Evolutionary conservation across 2,329 filamentous ascomycete species (phyloP), one percentile per base, ranked within the genome.

Genomic region (Blumeria hordei): DNA sequence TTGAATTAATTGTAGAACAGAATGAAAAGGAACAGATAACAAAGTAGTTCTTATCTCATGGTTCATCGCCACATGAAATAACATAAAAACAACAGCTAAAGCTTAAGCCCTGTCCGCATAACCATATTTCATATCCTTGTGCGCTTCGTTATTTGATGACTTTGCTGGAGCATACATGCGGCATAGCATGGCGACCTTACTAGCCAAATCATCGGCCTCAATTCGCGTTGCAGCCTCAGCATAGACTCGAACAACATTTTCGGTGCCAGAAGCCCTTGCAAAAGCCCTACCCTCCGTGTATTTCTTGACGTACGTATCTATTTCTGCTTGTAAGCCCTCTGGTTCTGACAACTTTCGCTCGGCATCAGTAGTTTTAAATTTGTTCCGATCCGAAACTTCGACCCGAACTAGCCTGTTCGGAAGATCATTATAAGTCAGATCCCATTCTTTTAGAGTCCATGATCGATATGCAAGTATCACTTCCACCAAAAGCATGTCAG

Each of bases 391-490:
- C 54, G 74, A 75, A 54, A 98, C 92, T 65, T 93, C 83, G 58
- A 96, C 88, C 58, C 88, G 85, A 56, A 93, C 84, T n/a, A 98
- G 81, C 34, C 88, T 82, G 72, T 95, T 96, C 54, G 92, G 92
- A 12, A 96, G 80, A 67, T 98, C 92, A 28, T 78, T 83, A 71
- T 98, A 98, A 5, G 88, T 95, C 60, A 79, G 78, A 58, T 88
- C 80, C 92, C 92, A 98, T 67, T 96, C 87, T 66, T 82, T 81
- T 49, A 88, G 81, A 32, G 78, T 80, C 88, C 88, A 98, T 61
- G 75, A 76, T 72, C 95, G 96, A 76, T 96, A 88, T 6, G 92
- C 88, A 43, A 98, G 81, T 61, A 96, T 92, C 36, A 90, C 85
- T 69, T 98, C 92, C 41, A 96, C 88, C 64, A 98, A 80, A 49